A percentile compares a stretch with the other conserved stretches of the same genome.
Conservation (phyloP, 1,139 yeast genomes). For the Candida albicans region DNA sequence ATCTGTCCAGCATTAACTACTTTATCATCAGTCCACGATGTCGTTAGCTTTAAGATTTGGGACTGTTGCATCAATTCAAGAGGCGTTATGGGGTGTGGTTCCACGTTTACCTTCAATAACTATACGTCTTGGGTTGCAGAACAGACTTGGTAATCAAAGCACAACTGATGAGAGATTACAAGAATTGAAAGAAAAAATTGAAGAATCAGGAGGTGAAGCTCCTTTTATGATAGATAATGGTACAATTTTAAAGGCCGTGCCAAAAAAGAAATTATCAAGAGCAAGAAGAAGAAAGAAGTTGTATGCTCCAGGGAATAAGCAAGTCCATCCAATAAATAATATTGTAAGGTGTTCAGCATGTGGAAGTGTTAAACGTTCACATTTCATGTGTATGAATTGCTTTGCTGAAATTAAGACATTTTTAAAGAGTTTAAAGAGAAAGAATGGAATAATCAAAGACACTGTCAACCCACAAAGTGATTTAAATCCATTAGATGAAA, state of each 20-base stretch:
- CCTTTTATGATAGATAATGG: slow-evolving; percentile 58
- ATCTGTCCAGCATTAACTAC: not conserved
- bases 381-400: slow-evolving; percentile 91
- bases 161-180: slow-evolving; percentile 27
- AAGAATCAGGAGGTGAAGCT: slow-evolving; percentile 25
- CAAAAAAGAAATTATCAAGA: slow-evolving; percentile 89
- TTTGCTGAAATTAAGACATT: slow-evolving; percentile 74
- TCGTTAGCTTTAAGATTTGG: slow-evolving; percentile 27
- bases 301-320: slow-evolving; percentile 81
- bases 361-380: slow-evolving; percentile 88
- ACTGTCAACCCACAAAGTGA: slow-evolving; percentile 40
- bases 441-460: slow-evolving; percentile 24
- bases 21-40: slow-evolving; percentile 15
- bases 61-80: slow-evolving; percentile 16
- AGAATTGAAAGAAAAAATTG: slow-evolving; percentile 33
- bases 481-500: slow-evolving; percentile 61
- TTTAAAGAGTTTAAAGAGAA: slow-evolving; percentile 58
- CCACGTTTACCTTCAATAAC: slow-evolving; percentile 25
- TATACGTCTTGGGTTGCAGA: slow-evolving; percentile 10
- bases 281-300: slow-evolving; percentile 80
- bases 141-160: slow-evolving; percentile 1
- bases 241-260: slow-evolving; percentile 73
- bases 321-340: slow-evolving; percentile 70
- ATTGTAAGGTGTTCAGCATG: slow-evolving; percentile 93
- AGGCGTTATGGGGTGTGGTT: slow-evolving; percentile 19